Evolutionary conservation across 208 protist species (phyloP), one percentile per base, ranked within the genome.

Genomic region (Acanthamoeba sp.): DNA sequence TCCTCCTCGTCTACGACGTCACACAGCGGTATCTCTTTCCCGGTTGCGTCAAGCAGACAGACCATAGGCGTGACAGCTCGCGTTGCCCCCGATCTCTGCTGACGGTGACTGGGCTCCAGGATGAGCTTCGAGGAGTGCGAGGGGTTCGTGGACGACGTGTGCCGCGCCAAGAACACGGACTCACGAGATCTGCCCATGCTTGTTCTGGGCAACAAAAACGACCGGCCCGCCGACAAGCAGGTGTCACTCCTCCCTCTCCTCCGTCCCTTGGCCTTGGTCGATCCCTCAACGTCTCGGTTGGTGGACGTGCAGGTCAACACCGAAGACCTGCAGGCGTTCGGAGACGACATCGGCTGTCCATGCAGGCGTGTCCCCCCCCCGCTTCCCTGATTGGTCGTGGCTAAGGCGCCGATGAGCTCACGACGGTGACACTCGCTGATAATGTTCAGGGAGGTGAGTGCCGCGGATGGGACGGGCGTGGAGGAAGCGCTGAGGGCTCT

Each of bases 91-190:
- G 20, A 20, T 7, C 14, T 50, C 45, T 50, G 45, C 45, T 50
- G 45, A 50, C 1, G 45, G 6, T n/a, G 34, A n/a, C n/a, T 42
- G 0, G 45, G 76, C 3, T 32, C 24, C 48, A 88, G 80, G 45
- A 24, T 88, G n/a, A 42, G n/a, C n/a, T 88, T 88, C 20, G 80
- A 88, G 80, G 80, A 88, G 50, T 38, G 22, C n/a, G 80, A 88
- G 40, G 80, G 40, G 9, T 59, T 64, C 80, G 29, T 88, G 20
- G 32, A 88, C n/a, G 80, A 88, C 18, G 45, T 88, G 1, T 88
- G 80, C 45, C 80, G 80, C 16, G 80, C 50, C 7, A 57, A 62
- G 50, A 36, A 42, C 48, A 32, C 22, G 80, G 80, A 88, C 50
- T 29, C 48, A 10, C 22, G 32, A 9, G 80, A 88, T 0, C 40